Base-by-base conservation (phyloP, 805 yeast species). In the Metschnikowia santaceciliae region DNA sequence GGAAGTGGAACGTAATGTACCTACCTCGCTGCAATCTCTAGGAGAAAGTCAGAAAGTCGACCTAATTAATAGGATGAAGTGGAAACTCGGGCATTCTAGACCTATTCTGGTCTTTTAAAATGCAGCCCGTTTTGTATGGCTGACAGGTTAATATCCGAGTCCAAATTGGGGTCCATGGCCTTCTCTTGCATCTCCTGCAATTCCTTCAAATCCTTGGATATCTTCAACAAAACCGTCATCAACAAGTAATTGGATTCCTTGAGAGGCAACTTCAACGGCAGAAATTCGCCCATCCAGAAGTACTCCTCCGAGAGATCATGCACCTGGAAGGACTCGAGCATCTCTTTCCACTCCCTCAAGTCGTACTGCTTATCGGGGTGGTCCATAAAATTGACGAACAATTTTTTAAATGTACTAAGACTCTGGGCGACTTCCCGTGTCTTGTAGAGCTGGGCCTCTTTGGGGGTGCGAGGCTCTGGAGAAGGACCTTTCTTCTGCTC, bases 261-360 rank as follows among this genome's bases (percentile, higher is more conserved):
- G 36, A 86, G 69, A 0, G 94, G 94, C 49, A 77, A 80, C 42
- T 86, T 73, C 39, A 89, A 68, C 0, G 96, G 96, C 1, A 90
- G 83, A 1, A 67, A 60, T 1, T 81, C 81, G 6, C 85, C 75
- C 2, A 88, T 56, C 96, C 96, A 89, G 60, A 72, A 84, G 40
- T 69, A 52, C 7, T 44, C 49, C 11, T 11, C 32, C 3, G 35
- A 38, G 0, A 55, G 54, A 1, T 59, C 65, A 11, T 62, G 56
- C 3, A 60, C 36, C 19, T 63, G 69, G 7, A 75, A 54, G 14
- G 72, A 56, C 6, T 56, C 50, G 32, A 75, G 54, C 42, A 80
- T 61, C 14, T 64, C 59, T 2, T 47, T 50, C 90, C 90, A 86
- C 49, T 81, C 82, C 3, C 74, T 72, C 56, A 67, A 81, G 7